These are phyloP conservation scores for Beauveria sp. DNA, from an alignment of 2,329 filamentous ascomycete genomes.

Conservation along the genomic window DNA sequence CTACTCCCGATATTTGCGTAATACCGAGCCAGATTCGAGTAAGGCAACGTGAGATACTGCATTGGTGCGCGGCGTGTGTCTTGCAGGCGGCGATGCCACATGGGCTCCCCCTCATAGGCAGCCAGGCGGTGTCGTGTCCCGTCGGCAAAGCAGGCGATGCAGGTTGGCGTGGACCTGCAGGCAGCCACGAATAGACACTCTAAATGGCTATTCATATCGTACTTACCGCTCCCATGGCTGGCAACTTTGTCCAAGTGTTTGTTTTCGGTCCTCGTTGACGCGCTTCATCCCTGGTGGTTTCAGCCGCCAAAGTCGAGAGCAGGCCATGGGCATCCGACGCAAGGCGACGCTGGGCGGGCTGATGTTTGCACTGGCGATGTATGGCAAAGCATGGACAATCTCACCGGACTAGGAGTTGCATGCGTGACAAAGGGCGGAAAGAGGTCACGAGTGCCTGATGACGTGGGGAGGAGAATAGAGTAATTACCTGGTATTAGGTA, in stretches of 20 bases:
- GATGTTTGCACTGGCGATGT: not conserved
- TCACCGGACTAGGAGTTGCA: not conserved
- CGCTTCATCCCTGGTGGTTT: not conserved
- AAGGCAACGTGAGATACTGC: not conserved
- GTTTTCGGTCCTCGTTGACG: not conserved
- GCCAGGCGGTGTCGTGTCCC: not conserved
- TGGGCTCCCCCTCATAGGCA: not conserved
- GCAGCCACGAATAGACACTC: not conserved
- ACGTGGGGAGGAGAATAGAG: not conserved
- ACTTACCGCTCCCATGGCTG: not conserved
- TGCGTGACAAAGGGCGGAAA: not conserved
- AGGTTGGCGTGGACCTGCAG: not conserved
- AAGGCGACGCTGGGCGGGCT: not conserved
- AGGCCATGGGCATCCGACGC: not conserved
- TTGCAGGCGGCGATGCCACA: constrained; percentile 3
- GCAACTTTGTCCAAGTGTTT: too few relatives aligned
- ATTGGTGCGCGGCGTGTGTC: not conserved
- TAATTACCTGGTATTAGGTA: not conserved
- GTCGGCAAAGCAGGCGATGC: not conserved
- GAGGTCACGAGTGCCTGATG: constrained; percentile 9
- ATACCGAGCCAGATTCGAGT: not conserved
- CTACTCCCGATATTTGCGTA: not conserved
- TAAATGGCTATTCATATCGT: not conserved
- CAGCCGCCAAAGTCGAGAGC: not conserved
- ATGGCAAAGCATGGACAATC: not conserved